Evolutionary conservation across 805 yeast genomes (phyloP), one percentile per base, ranked within the genome.

Genomic region (Hagleromyces aurorensis): DNA sequence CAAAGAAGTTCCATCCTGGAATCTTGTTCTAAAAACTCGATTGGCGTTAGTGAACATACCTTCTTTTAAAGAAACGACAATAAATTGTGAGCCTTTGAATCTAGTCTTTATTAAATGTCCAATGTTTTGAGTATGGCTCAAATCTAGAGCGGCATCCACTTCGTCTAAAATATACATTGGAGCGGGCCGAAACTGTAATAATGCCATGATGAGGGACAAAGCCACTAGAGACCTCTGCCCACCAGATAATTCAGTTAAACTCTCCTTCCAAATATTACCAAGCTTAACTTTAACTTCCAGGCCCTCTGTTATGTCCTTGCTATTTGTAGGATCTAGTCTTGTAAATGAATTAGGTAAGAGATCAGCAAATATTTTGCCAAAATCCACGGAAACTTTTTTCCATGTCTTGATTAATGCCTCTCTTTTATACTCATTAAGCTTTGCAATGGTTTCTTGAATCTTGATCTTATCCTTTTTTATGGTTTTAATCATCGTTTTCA

Each of bases 21-120:
- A 89, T 43, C 96, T 67, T 2, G 96, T 86, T 50, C 94, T 72
- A 58, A 86, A 91, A 13, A 91, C 83, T 40, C 94, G 69, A 52
- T 93, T 93, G 6, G 98, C 99, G 58, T 91, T 91, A 7, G 95
- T 80, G 52, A 91, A 91, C 95, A 91, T 85, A 9, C 97, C 98
- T 57, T 91, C 99, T 52, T 91, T 91, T 61, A 91, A 72, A 16
- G 96, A 84, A 13, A 91, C 98, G 27, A 91, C 94, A 41, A 91
- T 89, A 54, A 91, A 91, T 53, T 91, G 99, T 2, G 96, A 82
- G 1, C 94, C 96, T 56, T 83, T 81, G 61, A 91, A 91, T 44
- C 95, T 66, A 0, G 96, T 89, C 60, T 89, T 91, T 57, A 91
- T 91, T 53, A 91, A 66, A 50, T 85, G 95, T 3, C 99, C 99